Evolutionary conservation across 352 stramenopile genomes (phyloP).

Genomic region (Phytopythium ostracodes): DNA sequence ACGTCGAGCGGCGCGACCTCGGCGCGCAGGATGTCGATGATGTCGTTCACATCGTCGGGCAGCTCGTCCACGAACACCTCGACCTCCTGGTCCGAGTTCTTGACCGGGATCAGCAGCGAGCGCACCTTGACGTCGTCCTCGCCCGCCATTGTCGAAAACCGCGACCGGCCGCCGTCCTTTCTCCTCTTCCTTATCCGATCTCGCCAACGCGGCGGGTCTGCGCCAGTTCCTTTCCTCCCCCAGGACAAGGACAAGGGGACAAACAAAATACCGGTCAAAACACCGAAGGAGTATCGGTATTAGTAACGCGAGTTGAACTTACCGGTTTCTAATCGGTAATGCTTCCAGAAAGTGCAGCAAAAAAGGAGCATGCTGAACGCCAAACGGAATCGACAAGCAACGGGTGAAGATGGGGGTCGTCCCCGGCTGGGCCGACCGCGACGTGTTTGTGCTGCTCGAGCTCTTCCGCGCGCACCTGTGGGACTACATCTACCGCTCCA

Average conservation of each 20-base stretch:
- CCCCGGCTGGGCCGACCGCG: slow-evolving; percentile 44
- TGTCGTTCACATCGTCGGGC: slow-evolving; percentile 88
- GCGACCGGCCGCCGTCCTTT: not conserved
- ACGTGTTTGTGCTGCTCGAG: slow-evolving; percentile 47
- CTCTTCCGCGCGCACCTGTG: slow-evolving; percentile 46
- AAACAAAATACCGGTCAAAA: too few species aligned
- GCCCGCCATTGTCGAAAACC: slow-evolving; percentile 17
- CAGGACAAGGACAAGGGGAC: not conserved
- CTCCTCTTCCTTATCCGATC: not conserved
- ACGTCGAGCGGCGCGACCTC: slow-evolving; percentile 89
- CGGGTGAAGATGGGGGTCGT: slow-evolving; percentile 25
- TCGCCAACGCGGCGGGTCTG: not conserved
- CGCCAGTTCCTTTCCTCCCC: not conserved
- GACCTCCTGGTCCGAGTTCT: slow-evolving; percentile 87
- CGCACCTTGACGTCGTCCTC: slow-evolving; percentile 43
- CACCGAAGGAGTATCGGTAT: too few species aligned
- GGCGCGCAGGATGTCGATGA: slow-evolving; percentile 89
- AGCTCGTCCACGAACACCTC: slow-evolving; percentile 90
- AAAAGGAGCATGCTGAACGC: not conserved
- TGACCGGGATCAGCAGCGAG: slow-evolving; percentile 88
- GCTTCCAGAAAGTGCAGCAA: not conserved
- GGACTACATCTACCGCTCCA: slow-evolving; percentile 58
- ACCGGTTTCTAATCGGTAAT: not conserved
- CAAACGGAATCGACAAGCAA: slow-evolving; percentile 10
- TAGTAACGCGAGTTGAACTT: too few species aligned